Conservation (phyloP, 2,329 filamentous ascomycete species). For the Fusarium hostae region DNA sequence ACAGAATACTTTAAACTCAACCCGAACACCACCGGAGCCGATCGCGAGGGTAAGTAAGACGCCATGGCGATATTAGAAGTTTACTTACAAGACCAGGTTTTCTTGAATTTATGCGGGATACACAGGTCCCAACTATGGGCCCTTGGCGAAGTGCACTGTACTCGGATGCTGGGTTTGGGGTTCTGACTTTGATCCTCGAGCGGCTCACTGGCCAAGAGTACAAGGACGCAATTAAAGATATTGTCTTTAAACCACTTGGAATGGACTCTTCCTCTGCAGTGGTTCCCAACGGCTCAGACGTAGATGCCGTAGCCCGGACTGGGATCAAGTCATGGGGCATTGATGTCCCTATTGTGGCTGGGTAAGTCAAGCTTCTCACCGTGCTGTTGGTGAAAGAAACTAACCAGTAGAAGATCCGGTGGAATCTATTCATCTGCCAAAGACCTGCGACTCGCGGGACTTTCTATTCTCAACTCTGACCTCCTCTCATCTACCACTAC, state of each 20-base stretch:
- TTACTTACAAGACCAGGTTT: neutral
- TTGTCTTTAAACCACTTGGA: slow-evolving; percentile 21
- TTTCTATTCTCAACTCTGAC: slow-evolving; percentile 38
- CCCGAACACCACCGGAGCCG: accelerated
- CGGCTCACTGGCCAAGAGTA: slow-evolving; percentile 24
- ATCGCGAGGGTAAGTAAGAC: neutral
- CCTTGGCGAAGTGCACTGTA: slow-evolving; percentile 33
- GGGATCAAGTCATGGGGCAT: slow-evolving; percentile 11
- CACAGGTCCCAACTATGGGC: slow-evolving; percentile 14
- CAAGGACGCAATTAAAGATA: slow-evolving; percentile 12
- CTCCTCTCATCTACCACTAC: slow-evolving; percentile 11
- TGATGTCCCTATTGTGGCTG: slow-evolving; percentile 36
- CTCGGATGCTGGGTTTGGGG: slow-evolving; percentile 36
- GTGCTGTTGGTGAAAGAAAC: accelerated
- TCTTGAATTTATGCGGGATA: slow-evolving; percentile 18
- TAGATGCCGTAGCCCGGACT: slow-evolving; percentile 25
- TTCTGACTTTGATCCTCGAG: slow-evolving; percentile 26
- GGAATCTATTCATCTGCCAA: slow-evolving; percentile 21
- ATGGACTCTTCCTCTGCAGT: slow-evolving; percentile 9
- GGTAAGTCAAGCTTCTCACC: slow-evolving; percentile 11
- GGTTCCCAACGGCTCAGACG: neutral
- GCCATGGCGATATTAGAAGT: accelerated
- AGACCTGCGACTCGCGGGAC: slow-evolving; percentile 27
- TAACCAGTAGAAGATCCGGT: slow-evolving; percentile 13
- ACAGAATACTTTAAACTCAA: neutral